phyloP scores from a whole-genome alignment of 2,329 filamentous ascomycete species.

The Basipetospora chlamydospora region DNA sequence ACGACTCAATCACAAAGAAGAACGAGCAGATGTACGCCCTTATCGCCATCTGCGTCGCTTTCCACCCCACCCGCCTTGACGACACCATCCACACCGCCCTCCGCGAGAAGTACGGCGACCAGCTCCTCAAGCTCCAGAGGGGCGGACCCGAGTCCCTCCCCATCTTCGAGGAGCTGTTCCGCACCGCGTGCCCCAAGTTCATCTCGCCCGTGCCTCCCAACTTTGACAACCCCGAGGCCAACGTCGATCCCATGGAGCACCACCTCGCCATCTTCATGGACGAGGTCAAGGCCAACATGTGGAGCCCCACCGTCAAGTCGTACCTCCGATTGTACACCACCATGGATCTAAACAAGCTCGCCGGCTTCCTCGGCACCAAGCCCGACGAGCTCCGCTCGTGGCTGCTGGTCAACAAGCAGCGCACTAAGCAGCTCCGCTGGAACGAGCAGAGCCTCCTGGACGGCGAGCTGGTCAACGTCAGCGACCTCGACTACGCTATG shows the following conservation, averaged over 20 bases:
- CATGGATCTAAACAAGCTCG: slow-evolving; percentile 97
- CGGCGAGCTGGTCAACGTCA: slow-evolving; percentile 83
- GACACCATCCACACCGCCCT: slow-evolving; percentile 98
- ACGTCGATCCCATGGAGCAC: slow-evolving; percentile 95
- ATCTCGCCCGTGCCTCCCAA: slow-evolving; percentile 94
- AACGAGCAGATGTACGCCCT: slow-evolving; percentile 99
- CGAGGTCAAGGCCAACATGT: slow-evolving; percentile 99
- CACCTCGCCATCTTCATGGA: slow-evolving; percentile 98
- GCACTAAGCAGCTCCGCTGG: slow-evolving; percentile 92
- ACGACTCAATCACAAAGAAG: slow-evolving; percentile 99
- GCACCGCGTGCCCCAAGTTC: slow-evolving; percentile 96
- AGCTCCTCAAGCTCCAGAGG: slow-evolving; percentile 90
- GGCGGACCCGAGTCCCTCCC: slow-evolving; percentile 90
- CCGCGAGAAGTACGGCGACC: slow-evolving; percentile 97
- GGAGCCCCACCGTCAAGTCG: slow-evolving; percentile 91
- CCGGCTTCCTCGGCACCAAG: slow-evolving; percentile 91
- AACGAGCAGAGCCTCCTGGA: slow-evolving; percentile 75
- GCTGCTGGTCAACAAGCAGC: slow-evolving; percentile 96
- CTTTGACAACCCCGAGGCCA: slow-evolving; percentile 92
- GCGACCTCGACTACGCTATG: slow-evolving; percentile 93
- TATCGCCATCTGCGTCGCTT: slow-evolving; percentile 96
- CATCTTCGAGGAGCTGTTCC: slow-evolving; percentile 97
- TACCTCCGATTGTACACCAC: slow-evolving; percentile 99
- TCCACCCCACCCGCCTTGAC: slow-evolving; percentile 91
- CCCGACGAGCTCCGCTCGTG: slow-evolving; percentile 85